These are phyloP conservation scores for Purpureocillium takamizusanense DNA, from an alignment of 2,329 filamentous ascomycete genomes.

Conservation along the genomic window DNA sequence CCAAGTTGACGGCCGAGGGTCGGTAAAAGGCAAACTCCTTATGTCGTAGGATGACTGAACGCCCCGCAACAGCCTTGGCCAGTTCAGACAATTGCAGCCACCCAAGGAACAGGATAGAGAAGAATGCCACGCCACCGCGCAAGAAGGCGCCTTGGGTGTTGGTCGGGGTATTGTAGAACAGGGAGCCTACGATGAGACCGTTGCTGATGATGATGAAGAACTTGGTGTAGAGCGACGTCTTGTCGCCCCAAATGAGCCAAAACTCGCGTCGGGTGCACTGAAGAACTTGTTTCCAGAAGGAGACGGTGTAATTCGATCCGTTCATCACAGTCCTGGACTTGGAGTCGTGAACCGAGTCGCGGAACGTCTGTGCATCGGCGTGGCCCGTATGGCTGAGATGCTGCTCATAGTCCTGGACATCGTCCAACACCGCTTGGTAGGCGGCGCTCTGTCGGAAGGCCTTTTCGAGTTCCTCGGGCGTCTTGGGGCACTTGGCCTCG, in stretches of 20 bases:
- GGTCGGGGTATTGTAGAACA: constrained; percentile 61
- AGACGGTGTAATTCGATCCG: constrained; percentile 56
- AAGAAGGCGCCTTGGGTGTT: constrained; percentile 56
- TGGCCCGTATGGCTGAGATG: constrained; percentile 60
- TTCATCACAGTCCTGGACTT: constrained; percentile 36
- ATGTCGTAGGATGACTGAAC: constrained; percentile 46
- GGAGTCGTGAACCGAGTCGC: constrained; percentile 51
- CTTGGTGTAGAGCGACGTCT: constrained; percentile 67
- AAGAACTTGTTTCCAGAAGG: constrained; percentile 60
- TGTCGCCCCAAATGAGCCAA: constrained; percentile 70
- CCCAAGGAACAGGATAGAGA: constrained; percentile 40
- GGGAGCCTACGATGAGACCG: constrained; percentile 63
- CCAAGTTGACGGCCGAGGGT: constrained; percentile 44
- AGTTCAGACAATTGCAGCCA: constrained; percentile 70
- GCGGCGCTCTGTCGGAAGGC: constrained; percentile 23
- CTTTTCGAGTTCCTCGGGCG: too few species aligned
- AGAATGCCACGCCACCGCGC: constrained; percentile 36
- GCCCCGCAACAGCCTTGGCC: constrained; percentile 65
- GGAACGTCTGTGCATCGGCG: constrained; percentile 58
- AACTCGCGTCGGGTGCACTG: constrained; percentile 65
- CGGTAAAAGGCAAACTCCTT: constrained; percentile 42
- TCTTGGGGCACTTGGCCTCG: background rate
- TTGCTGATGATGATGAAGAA: constrained; percentile 70
- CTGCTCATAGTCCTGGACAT: constrained; percentile 59
- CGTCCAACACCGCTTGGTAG: constrained; percentile 34